A percentile compares a stretch with the other conserved stretches of the same genome.
Evolutionary conservation across 1,284 basidiomycete genomes (phyloP).

Genomic region (Xerocomus amazonicus): DNA sequence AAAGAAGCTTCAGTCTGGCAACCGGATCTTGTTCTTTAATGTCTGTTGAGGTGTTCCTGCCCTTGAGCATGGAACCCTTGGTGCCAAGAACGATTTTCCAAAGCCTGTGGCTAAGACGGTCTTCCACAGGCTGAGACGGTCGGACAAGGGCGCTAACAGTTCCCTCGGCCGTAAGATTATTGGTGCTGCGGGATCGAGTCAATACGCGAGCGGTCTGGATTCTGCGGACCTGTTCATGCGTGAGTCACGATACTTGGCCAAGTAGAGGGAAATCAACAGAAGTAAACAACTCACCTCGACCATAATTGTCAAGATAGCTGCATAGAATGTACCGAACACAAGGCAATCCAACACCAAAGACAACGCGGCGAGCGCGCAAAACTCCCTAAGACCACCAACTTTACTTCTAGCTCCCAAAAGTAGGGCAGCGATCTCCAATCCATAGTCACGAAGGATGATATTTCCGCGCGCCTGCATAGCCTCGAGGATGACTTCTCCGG

Average conservation of each 20-base stretch:
- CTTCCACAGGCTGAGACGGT: constrained; percentile 18
- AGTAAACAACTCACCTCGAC: constrained; percentile 67
- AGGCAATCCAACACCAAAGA: constrained; percentile 85
- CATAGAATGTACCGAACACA: constrained; percentile 88
- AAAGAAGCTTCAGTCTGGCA: constrained; percentile 84
- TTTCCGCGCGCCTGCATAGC: constrained; percentile 79
- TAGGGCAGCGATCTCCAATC: constrained; percentile 88
- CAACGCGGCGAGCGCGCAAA: constrained; percentile 91
- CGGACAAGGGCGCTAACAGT: constrained; percentile 32
- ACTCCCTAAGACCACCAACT: constrained; percentile 89
- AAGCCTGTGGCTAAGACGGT: constrained; percentile 39
- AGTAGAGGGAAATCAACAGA: constrained; percentile 8
- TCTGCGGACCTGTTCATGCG: constrained; percentile 41
- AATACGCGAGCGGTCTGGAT: constrained; percentile 46
- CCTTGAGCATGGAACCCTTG: constrained; percentile 57
- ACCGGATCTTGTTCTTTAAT: constrained; percentile 62
- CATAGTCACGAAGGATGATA: constrained; percentile 88
- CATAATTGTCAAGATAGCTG: constrained; percentile 88
- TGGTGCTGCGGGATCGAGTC: constrained; percentile 36
- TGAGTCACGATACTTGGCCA: constrained; percentile 3
- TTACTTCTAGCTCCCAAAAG: constrained; percentile 84
- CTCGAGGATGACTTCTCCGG: constrained; percentile 81
- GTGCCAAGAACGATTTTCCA: constrained; percentile 57
- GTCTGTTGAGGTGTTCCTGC: constrained; percentile 27
- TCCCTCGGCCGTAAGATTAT: constrained; percentile 29